These are phyloP conservation scores for Rhizophora apiculata DNA, from an alignment of 345 rosid species.

Conservation along the genomic window DNA sequence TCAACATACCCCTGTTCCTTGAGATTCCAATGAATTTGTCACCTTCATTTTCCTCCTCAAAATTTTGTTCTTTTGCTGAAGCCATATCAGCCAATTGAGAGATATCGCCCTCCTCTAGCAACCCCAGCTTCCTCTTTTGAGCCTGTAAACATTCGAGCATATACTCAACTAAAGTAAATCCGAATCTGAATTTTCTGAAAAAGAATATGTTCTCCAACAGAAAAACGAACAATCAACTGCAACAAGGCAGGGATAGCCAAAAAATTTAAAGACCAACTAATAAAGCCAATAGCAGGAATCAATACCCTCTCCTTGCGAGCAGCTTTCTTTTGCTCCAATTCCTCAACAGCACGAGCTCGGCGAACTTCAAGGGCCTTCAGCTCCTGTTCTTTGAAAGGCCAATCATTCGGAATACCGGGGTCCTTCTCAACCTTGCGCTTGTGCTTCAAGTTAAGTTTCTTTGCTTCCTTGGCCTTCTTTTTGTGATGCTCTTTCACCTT, in stretches of 20 bases:
- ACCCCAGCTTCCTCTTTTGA: constrained; percentile 72
- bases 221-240: not conserved
- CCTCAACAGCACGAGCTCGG: constrained; percentile 83
- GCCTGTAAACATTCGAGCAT: constrained; percentile 38
- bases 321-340: constrained; percentile 76
- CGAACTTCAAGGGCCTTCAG: constrained; percentile 88
- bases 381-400: constrained; percentile 98
- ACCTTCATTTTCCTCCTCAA: constrained; percentile 28
- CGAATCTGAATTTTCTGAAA: not conserved
- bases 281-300: not conserved
- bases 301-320: constrained; percentile 90
- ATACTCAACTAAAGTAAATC: too few relatives aligned
- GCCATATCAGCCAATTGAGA: constrained; percentile 24
- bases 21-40: constrained; percentile 28
- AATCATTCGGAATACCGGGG: constrained; percentile 94
- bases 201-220: not conserved
- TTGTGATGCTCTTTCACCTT: constrained; percentile 94
- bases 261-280: not conserved
- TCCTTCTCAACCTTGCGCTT: constrained; percentile 81
- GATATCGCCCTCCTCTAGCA: constrained; percentile 44
- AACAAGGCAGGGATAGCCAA: not conserved
- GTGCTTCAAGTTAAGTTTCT: constrained; percentile 55
- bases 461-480: constrained; percentile 95
- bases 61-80: constrained; percentile 22
- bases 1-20: constrained; percentile 51